Base-by-base conservation (phyloP, 2,329 filamentous ascomycete species). In the Corinectria fuckeliana region DNA sequence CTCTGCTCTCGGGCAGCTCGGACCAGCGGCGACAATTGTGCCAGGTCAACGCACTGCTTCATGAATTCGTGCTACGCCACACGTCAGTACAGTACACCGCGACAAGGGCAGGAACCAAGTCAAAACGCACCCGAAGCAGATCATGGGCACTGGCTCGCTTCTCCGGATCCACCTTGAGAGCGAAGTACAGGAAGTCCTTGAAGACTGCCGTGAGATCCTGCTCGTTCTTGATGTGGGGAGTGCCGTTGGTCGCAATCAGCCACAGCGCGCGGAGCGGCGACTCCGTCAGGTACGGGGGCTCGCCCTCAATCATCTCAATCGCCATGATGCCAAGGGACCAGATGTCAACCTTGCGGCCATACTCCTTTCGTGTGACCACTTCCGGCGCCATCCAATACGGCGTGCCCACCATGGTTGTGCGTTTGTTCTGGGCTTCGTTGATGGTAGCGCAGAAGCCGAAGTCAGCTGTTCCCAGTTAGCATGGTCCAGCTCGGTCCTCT, bases 341-440 rank as follows among this genome's bases (percentile, higher is more conserved):
- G 68, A 99, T 97, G 73, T 99, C 95, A 54, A 99, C 94, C 78
- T 98, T 99, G 63, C 94, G 90, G 66, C 95, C 95, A 77, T 99
- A 99, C 78, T 98, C 95, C 77, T 98, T 98, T 39, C 93, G 85
- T 6, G 93, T 98, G 25, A 99, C 95, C 20, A 99, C 94, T 78
- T 99, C 95, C 3, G 95, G 95, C 1, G 95, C 95, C 95, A 99
- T 99, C 95, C 95, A 99, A 78, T 99, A 99, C 2, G 95, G 95
- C 7, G 95, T 98, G 53, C 95, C 95, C 42, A 99, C 95, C 95
- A 98, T 99, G 13, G 95, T 99, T 4, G 93, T 98, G 60, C 95
- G 91, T 83, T 98, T 98, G 79, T 93, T 96, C 70, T 97, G 93
- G 25, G 91, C 90, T 72, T 98, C 94, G 73, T 97, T 98, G 78